Evolutionary conservation across 805 yeast genomes (phyloP), one percentile per base, ranked within the genome.

Genomic region (Wickerhamomyces alni): DNA sequence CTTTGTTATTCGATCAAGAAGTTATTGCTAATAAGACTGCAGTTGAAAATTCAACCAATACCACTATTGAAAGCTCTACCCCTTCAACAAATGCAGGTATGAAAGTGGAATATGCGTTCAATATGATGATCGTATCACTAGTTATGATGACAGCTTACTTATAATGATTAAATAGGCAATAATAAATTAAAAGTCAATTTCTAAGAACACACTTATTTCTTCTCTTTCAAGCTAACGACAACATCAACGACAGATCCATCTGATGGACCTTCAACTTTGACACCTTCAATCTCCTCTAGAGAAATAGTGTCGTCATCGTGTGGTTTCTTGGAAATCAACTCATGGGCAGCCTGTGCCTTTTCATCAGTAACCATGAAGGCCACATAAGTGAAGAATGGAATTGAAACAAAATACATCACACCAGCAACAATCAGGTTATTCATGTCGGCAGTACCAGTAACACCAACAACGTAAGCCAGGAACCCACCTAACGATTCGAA

Each of bases 341-440:
- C 24, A 18, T 17, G 33, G 5, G 33, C 33, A 16, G 15, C 15
- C 8, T 17, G n/a, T 8, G 12, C 33, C n/a, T 30, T 18, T 18
- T 17, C 24, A 10, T 30, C 33, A 30, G 15, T 18, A 13, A 17
- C 33, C 7, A 18, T 17, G 24, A 30, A 30, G 8, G 30, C 39
- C 2, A 39, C 11, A 24, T 44, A 46, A 5, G 41, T 32, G 0
- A 34, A 39, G 9, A 45, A 29, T 18, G 42, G 35, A 11, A 44
- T 13, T 8, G 43, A 28, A 15, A 35, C 33, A 26, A 55, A 55
- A 37, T 51, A 55, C 2, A 45, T 45, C 30, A 45, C 58, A 17
- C 51, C 59, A 8, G 57, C 35, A 12, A 54, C 54, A 8, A 54
- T 50, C 27, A 56, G 36, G 27, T 53, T 54, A 2, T 46, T 44